Evolutionary conservation across 139 green algal species (phyloP).

Genomic region (Tetradesmus obliquus): DNA sequence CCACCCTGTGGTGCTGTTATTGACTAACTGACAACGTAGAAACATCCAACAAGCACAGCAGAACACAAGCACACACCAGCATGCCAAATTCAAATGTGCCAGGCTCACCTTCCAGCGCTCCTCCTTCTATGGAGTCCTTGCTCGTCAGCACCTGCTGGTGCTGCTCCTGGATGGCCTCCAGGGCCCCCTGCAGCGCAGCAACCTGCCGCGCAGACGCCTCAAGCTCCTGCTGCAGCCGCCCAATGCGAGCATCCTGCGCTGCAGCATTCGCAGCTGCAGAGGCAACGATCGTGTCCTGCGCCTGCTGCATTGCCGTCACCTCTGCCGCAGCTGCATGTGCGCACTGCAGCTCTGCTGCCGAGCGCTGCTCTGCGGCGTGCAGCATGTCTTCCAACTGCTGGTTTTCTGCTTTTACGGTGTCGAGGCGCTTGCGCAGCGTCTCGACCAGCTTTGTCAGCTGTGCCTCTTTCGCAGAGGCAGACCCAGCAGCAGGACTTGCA

Average conservation of each 20-base stretch:
- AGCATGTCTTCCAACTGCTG: slow-evolving; percentile 85
- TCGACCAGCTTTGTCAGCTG: slow-evolving; percentile 59
- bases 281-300: slow-evolving; percentile 39
- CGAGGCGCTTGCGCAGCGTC: slow-evolving; percentile 71
- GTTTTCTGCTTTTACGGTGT: slow-evolving; percentile 71
- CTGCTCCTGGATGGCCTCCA: slow-evolving; percentile 54
- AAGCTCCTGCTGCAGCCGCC: slow-evolving; percentile 43
- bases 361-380: slow-evolving; percentile 58
- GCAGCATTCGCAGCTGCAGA: slow-evolving; percentile 39
- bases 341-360: slow-evolving; percentile 50
- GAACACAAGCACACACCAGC: background rate
- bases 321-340: slow-evolving; percentile 39
- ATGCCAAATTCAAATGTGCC: background rate
- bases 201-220: slow-evolving; percentile 45
- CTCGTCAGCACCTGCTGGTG: slow-evolving; percentile 49
- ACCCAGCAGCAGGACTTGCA: slow-evolving; percentile 34
- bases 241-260: slow-evolving; percentile 39
- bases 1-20: no score
- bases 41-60: background rate
- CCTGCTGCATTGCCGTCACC: slow-evolving; percentile 55
- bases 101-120: slow-evolving; percentile 61
- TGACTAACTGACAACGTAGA: no score
- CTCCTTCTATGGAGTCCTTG: slow-evolving; percentile 52
- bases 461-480: slow-evolving; percentile 27
- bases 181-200: slow-evolving; percentile 49